Base-by-base conservation (phyloP, 2,329 filamentous ascomycete genomes). In the Venturia nashicola region DNA sequence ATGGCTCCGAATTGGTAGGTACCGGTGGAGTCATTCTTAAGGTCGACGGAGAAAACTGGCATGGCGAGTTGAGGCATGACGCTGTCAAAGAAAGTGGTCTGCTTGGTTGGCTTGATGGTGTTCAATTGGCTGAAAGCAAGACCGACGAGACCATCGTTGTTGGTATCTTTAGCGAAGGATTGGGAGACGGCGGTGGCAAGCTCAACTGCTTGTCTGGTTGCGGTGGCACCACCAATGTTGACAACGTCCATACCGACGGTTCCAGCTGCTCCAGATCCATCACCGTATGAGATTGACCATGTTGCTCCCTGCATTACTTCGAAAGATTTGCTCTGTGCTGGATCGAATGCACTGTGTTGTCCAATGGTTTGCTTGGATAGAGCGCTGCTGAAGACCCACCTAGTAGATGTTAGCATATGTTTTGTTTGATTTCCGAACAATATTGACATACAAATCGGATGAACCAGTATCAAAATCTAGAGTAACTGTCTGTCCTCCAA, bases 381-480 rank as follows among this genome's bases (percentile, higher is more conserved):
- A 63, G 80, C 72, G 18, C 82, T 84, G 76, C 82, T 88, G 76
- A 90, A 88, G 27, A 88, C 82, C 87, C 87, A 91, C 63, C 82
- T 85, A 68, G 44, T 54, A 16, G 40, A 65, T 44, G 59, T 65
- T 46, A 40, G n/a, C 46, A 51, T 43, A 5, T 43, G 14, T 14
- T 16, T 18, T 5, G 5, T 60, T 27, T 23, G 23, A 18, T 4
- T 23, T 14, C 11, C n/a, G 11, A 23, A 2, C 2, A 16, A 14
- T 16, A 11, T 55, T 27, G 20, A 72, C 81, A 71, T 79, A 84
- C 77, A 89, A 79, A 73, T 90, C 88, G 14, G 87, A 83, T 1
- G 87, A 90, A 64, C 88, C 88, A n/a, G 86, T 87, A 74, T 91
- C 88, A 71, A 91, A 89, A 72, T 89, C 84, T 71, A 91, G 76